Conservation (phyloP, 225 moss, liverwort and hornwort species). For the Pseudisothecium myosuroides region DNA sequence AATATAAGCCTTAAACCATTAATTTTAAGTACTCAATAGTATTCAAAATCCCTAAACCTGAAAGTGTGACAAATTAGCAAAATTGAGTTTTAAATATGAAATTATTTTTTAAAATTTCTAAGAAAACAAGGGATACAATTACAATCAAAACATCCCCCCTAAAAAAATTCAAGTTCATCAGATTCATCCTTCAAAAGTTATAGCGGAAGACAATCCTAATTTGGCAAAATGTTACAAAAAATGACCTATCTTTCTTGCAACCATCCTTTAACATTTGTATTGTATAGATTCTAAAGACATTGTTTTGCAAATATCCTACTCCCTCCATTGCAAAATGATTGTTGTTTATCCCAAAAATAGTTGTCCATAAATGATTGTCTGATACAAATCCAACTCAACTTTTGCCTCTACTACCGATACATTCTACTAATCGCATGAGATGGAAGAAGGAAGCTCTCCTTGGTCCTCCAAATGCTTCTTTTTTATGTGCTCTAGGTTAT, state of each 20-base stretch:
- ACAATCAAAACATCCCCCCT: too few species aligned
- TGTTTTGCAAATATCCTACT: neutral
- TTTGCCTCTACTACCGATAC: neutral
- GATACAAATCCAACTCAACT: neutral
- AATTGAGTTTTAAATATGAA: neutral
- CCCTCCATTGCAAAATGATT: neutral
- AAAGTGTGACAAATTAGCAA: neutral
- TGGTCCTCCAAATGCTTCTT: neutral
- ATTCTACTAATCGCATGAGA: rapidly evolving
- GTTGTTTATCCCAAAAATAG: neutral
- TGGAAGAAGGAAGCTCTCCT: neutral
- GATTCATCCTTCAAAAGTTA: neutral
- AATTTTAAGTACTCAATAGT: neutral
- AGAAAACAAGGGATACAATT: rapidly evolving
- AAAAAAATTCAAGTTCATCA: neutral
- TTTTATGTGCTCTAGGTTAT: rapidly evolving
- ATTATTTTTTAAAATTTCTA: neutral
- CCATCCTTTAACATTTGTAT: neutral
- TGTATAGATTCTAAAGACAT: neutral
- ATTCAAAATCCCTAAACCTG: neutral
- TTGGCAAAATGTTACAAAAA: neutral
- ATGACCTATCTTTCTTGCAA: rapidly evolving
- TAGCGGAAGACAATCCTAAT: rapidly evolving
- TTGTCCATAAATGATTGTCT: neutral
- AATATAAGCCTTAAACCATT: rapidly evolving